phyloP scores from a whole-genome alignment of 108 stramenopile species.

The Skeletonema grethae region DNA sequence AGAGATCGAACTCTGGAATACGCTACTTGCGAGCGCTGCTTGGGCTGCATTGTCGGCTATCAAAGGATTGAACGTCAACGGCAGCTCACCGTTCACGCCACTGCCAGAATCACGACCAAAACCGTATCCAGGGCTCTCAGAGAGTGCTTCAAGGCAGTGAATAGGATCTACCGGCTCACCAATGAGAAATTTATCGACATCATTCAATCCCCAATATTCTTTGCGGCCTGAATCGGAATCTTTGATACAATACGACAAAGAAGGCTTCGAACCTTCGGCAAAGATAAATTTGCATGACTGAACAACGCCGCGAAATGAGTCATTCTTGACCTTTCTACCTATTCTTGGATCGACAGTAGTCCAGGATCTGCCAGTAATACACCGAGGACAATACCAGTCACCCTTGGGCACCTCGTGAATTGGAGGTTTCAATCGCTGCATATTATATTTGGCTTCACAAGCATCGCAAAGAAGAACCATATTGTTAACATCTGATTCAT shows the following conservation, averaged over 20 bases:
- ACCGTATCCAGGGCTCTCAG: slow-evolving; percentile 82
- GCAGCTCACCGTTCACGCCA: slow-evolving; percentile 59
- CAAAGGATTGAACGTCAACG: slow-evolving; percentile 74
- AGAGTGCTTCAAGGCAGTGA: slow-evolving; percentile 67
- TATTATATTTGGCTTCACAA: slow-evolving; percentile 92
- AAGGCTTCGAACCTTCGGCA: slow-evolving; percentile 22
- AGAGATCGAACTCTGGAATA: slow-evolving; percentile 73
- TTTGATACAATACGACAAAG: slow-evolving; percentile 61
- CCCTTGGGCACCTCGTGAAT: slow-evolving; percentile 75
- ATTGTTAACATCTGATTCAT: slow-evolving; percentile 63
- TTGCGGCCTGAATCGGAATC: slow-evolving; percentile 31
- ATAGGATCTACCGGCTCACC: slow-evolving; percentile 62
- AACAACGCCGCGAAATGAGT: slow-evolving; percentile 31
- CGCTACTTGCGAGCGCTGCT: slow-evolving; percentile 66
- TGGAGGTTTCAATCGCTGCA: slow-evolving; percentile 75
- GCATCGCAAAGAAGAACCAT: slow-evolving; percentile 88
- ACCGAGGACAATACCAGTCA: slow-evolving; percentile 90
- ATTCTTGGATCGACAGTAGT: slow-evolving; percentile 79
- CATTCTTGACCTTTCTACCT: slow-evolving; percentile 53
- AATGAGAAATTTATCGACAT: slow-evolving; percentile 62
- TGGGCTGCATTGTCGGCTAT: slow-evolving; percentile 80
- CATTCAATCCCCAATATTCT: slow-evolving; percentile 58
- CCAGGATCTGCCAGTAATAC: slow-evolving; percentile 78
- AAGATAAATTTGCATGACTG: slow-evolving; percentile 46
- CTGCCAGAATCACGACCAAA: slow-evolving; percentile 61